phyloP scores from a whole-genome alignment of 225 moss, liverwort and hornwort genomes.

The Thuidium tamariscinum region DNA sequence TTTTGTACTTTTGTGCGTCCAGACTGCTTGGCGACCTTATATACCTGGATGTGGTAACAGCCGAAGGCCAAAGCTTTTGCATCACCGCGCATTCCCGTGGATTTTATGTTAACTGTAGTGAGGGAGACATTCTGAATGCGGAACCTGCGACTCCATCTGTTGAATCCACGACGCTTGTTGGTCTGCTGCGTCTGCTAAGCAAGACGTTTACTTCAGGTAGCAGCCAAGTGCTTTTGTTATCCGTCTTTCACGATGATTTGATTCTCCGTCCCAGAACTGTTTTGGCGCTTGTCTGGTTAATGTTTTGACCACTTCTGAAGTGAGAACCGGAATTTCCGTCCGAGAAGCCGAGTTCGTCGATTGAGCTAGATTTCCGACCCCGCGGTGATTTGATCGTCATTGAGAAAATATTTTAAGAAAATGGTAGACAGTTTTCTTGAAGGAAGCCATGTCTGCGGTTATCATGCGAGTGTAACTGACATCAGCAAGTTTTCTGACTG shows the following conservation, averaged over 20 bases:
- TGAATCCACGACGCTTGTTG: slow-evolving; percentile 77
- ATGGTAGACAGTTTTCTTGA: no score
- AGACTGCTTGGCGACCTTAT: slow-evolving; percentile 86
- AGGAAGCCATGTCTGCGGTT: no score
- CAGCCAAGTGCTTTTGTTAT: not conserved
- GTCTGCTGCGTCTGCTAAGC: slow-evolving; percentile 72
- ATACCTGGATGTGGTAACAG: slow-evolving; percentile 76
- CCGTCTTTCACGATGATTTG: not conserved
- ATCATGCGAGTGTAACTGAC: no score
- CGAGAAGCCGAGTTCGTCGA: not conserved
- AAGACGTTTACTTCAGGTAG: slow-evolving; percentile 58
- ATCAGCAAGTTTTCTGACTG: not conserved
- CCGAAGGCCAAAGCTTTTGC: slow-evolving; percentile 61
- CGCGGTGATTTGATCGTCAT: no score
- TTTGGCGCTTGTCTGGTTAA: not conserved
- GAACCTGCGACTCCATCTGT: slow-evolving; percentile 24
- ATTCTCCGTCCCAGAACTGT: not conserved
- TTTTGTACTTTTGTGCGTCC: not conserved
- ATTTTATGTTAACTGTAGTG: slow-evolving; percentile 61
- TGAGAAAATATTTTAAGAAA: no score
- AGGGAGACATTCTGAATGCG: slow-evolving; percentile 59
- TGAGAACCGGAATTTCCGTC: not conserved
- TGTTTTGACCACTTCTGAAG: not conserved
- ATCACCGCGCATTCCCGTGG: slow-evolving; percentile 64
- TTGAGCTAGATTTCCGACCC: no score